These are phyloP conservation scores for Thermothelomyces thermophilus DNA, from an alignment of 2,329 filamentous ascomycete species.

Conservation along the genomic window DNA sequence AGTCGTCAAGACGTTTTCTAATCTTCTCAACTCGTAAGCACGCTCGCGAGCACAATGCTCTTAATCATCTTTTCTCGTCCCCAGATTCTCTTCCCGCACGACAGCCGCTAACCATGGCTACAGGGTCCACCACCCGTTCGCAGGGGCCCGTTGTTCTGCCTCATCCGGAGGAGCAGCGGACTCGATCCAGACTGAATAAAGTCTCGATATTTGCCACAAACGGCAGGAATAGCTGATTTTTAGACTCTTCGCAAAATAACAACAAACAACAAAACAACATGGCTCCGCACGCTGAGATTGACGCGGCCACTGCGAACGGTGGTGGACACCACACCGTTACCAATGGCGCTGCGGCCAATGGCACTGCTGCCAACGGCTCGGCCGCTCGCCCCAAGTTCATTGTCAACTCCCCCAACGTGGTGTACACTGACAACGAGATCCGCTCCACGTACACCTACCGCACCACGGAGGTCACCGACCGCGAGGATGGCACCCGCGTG, in stretches of 20 bases:
- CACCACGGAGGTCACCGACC: conserved; percentile 74
- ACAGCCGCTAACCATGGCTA: conserved; percentile 8
- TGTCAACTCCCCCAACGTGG: conserved; percentile 87
- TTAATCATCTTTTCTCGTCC: too few species aligned
- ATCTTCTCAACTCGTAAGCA: conserved; percentile 89
- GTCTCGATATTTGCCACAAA: conserved; percentile 23
- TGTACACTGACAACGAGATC: conserved; percentile 83
- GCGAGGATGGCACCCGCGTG: conserved; percentile 65
- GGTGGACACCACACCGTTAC: too few species aligned
- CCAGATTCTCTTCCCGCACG: too few species aligned
- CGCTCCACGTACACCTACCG: conserved; percentile 93
- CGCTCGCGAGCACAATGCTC: too few species aligned
- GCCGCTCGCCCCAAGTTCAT: conserved; percentile 63
- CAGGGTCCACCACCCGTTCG: conserved; percentile 92
- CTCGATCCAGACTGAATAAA: conserved; percentile 54
- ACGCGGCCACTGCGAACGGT: conserved; percentile 51
- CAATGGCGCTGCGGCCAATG: conserved; percentile 26
- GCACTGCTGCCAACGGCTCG: conserved; percentile 43
- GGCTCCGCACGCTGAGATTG: conserved; percentile 81
- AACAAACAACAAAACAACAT: conserved; percentile 44
- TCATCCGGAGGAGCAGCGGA: conserved; percentile 76
- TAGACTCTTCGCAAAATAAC: conserved; percentile 21
- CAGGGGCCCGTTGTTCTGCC: conserved; percentile 90
- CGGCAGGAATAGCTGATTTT: conserved; percentile 26
- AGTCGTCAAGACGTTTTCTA: conserved; percentile 94